phyloP scores from a whole-genome alignment of 2,329 filamentous ascomycete species.

The Xylariaceae sp. region DNA sequence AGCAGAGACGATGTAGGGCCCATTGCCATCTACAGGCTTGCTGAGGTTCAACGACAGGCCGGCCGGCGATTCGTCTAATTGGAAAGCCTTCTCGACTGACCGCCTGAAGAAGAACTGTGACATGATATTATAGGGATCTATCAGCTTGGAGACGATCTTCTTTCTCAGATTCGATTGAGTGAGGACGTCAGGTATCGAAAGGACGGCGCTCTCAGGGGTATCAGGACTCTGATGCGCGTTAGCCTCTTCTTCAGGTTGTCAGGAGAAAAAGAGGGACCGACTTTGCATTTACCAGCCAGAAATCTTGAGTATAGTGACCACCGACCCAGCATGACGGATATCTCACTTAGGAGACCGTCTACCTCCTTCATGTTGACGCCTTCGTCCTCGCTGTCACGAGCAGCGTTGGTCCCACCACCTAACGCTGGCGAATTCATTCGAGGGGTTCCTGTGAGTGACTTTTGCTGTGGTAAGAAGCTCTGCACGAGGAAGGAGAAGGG shows the following conservation, averaged over 20 bases:
- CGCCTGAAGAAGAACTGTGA: slow-evolving; percentile 94
- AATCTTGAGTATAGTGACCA: slow-evolving; percentile 94
- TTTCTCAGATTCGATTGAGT: slow-evolving; percentile 69
- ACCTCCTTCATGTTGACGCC: slow-evolving; percentile 95
- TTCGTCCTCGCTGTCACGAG: slow-evolving; percentile 73
- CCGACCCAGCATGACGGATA: slow-evolving; percentile 81
- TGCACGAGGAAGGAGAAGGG: slow-evolving; percentile 96
- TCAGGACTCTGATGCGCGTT: slow-evolving; percentile 39
- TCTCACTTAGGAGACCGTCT: slow-evolving; percentile 79
- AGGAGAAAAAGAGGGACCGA: slow-evolving; percentile 32
- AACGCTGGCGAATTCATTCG: slow-evolving; percentile 70
- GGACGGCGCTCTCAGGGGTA: slow-evolving; percentile 43
- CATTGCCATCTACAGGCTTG: slow-evolving; percentile 64
- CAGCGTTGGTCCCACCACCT: slow-evolving; percentile 42
- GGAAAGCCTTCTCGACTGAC: slow-evolving; percentile 95
- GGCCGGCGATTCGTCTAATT: slow-evolving; percentile 80
- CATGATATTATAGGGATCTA: slow-evolving; percentile 81
- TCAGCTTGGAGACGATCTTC: slow-evolving; percentile 69
- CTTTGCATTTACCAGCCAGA: slow-evolving; percentile 75
- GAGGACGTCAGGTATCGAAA: slow-evolving; percentile 67
- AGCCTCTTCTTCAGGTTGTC: slow-evolving; percentile 16
- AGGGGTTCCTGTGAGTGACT: slow-evolving; percentile 51
- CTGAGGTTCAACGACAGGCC: slow-evolving; percentile 71
- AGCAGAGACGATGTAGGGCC: slow-evolving; percentile 87
- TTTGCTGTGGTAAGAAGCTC: slow-evolving; percentile 74